Conservation (phyloP, 768 basidiomycete species). For the Phanerodontia chrysosporium region DNA sequence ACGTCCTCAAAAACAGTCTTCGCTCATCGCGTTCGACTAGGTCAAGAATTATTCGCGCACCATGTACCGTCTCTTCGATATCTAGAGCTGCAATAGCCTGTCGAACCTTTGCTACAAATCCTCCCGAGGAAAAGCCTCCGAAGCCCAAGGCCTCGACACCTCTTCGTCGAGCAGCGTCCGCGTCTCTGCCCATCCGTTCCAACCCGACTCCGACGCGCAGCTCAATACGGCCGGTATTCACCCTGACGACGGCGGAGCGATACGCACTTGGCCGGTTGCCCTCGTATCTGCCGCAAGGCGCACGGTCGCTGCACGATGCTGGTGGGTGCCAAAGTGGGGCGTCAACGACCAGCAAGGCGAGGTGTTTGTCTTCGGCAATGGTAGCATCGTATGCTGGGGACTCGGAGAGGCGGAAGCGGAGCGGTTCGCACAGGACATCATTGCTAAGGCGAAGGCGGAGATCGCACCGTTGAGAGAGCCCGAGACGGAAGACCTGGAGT, state of each 20-base stretch:
- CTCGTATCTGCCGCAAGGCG: slow-evolving; percentile 44
- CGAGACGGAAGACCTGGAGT: slow-evolving; percentile 90
- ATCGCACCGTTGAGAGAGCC: slow-evolving; percentile 59
- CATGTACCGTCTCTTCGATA: neutral
- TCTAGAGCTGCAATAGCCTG: neutral
- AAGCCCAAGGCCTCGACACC: slow-evolving; percentile 84
- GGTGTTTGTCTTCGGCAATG: slow-evolving; percentile 84
- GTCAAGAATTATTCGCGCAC: neutral
- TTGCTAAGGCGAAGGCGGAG: slow-evolving; percentile 54
- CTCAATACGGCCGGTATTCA: slow-evolving; percentile 74
- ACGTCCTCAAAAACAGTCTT: neutral
- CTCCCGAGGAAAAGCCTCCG: slow-evolving; percentile 19
- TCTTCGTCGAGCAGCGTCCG: slow-evolving; percentile 78
- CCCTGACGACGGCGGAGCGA: slow-evolving; percentile 82
- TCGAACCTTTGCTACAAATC: neutral
- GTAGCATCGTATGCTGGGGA: slow-evolving; percentile 90
- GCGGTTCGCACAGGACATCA: slow-evolving; percentile 60
- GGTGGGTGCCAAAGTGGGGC: slow-evolving; percentile 74
- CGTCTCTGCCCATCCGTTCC: slow-evolving; percentile 78
- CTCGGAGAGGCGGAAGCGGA: slow-evolving; percentile 70
- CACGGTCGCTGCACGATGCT: slow-evolving; percentile 70
- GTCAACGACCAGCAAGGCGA: slow-evolving; percentile 61
- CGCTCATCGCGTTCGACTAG: neutral
- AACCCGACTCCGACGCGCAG: slow-evolving; percentile 85
- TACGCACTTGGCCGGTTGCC: slow-evolving; percentile 68